Conservation (phyloP, 2,329 filamentous ascomycete genomes). For the Aspergillus clavatus region DNA sequence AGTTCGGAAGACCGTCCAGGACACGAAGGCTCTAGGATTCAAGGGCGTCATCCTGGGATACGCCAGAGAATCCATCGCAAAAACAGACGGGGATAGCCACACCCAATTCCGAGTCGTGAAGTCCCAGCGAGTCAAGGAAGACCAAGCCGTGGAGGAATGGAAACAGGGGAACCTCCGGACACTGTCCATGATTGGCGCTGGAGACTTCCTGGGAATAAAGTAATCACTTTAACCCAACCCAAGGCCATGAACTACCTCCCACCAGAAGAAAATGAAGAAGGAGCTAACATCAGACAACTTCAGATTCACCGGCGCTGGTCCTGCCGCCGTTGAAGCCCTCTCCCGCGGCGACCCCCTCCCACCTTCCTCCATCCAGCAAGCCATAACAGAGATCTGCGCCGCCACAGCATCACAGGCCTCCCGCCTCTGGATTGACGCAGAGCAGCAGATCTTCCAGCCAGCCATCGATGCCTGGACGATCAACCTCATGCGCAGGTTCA, state of each 20-base stretch:
- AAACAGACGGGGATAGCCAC: conserved; percentile 10
- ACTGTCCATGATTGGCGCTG: conserved; percentile 39
- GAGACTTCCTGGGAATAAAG: conserved; percentile 44
- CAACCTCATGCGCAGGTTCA: conserved; percentile 44
- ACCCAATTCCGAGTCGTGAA: not conserved
- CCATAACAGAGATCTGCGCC: conserved; percentile 37
- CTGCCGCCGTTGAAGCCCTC: conserved; percentile 34
- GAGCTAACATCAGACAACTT: not conserved
- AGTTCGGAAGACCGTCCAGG: conserved; percentile 33
- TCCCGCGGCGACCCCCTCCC: conserved; percentile 27
- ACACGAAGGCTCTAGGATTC: conserved; percentile 42
- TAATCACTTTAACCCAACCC: conserved; percentile 13
- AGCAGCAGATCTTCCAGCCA: conserved; percentile 43
- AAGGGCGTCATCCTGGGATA: conserved; percentile 48
- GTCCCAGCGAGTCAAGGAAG: conserved; percentile 9
- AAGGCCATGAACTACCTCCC: not conserved
- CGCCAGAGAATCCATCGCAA: conserved; percentile 39
- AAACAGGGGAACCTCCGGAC: conserved; percentile 45
- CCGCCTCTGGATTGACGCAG: conserved; percentile 46
- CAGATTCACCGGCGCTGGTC: conserved; percentile 44
- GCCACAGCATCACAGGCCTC: conserved; percentile 30
- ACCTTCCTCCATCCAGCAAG: conserved; percentile 29
- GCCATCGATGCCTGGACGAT: conserved; percentile 45
- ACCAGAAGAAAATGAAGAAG: not conserved
- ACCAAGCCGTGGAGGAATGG: conserved; percentile 42